Base-by-base conservation (phyloP, 2,329 filamentous ascomycete species). In the Tolypocladium tundrense region DNA sequence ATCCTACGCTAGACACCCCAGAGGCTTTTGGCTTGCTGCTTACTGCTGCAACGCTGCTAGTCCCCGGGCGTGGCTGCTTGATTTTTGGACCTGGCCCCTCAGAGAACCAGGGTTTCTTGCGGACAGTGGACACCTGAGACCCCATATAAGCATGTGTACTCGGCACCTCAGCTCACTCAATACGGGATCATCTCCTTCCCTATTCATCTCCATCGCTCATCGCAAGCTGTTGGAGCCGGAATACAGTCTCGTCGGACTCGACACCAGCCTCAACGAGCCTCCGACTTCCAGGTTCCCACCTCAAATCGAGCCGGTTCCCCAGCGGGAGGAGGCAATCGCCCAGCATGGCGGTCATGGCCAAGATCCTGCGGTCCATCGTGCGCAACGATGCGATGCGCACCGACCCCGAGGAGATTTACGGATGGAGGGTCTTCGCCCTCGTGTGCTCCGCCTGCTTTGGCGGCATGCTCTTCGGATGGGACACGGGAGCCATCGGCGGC, bases 361-460 rank as follows among this genome's bases (percentile, higher is more conserved):
- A 65, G 56, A 68, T 85, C 63, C 77, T 87, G 58, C 76, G 76
- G 64, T 73, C 72, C 64, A 75, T 87, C 66, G 79, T 88, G 64
- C 81, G 81, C 71, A 89, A 89, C 75, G 85, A 90, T 69, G 83
- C 87, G 51, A 88, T 90, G 82, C 84, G 80, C 66, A 71, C 74
- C 41, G 86, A 89, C 60, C 86, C 86, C 21, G 76, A 79, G 24
- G 81, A 87, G 68, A 84, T 88, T 59, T 88, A 88, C 72, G 84
- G 85, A 66, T 88, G 85, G 85, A 80, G 85, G 58, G 84, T 87
- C 35, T 83, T 86, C 62, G 78, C 78, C 58, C 75, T 88, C 63
- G 84, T 84, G 54, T 84, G 78, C 67, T 84, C 83, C 50, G 77
- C 84, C 45, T 88, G 86, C 70, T 89, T 88, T 60, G 87, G 87